A percentile compares a stretch with the other conserved stretches of the same genome.
Conservation (phyloP, 2,329 filamentous ascomycete species). For the Westerdykella sp. region DNA sequence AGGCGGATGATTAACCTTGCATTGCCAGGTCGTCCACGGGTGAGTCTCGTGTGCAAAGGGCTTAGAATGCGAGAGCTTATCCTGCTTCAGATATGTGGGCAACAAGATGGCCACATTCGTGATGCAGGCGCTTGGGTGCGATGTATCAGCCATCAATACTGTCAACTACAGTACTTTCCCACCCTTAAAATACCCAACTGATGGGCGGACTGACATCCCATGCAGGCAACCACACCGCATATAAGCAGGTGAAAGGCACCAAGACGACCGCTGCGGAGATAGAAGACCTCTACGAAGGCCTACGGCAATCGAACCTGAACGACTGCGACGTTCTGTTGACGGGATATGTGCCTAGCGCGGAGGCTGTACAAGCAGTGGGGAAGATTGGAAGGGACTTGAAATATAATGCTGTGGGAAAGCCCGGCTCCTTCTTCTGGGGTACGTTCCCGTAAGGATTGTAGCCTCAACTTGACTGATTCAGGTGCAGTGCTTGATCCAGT, state of each 20-base stretch:
- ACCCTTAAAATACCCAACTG: background rate
- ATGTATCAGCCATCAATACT: conserved; percentile 90
- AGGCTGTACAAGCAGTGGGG: conserved; percentile 77
- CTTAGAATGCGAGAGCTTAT: conserved; percentile 14
- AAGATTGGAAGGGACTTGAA: conserved; percentile 76
- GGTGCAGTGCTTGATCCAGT: conserved; percentile 78
- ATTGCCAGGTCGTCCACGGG: conserved; percentile 63
- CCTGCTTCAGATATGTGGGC: conserved; percentile 71
- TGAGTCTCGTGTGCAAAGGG: conserved; percentile 41
- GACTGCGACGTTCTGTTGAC: conserved; percentile 93
- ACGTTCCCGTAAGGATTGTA: conserved; percentile 13
- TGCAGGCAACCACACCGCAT: conserved; percentile 89
- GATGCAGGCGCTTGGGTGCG: conserved; percentile 87
- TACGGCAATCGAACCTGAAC: conserved; percentile 76
- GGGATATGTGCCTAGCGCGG: conserved; percentile 86
- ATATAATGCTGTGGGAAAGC: conserved; percentile 53
- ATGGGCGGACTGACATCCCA: conserved; percentile 2
- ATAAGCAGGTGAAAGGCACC: conserved; percentile 80
- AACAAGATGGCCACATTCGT: conserved; percentile 96
- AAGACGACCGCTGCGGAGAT: conserved; percentile 78
- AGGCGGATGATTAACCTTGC: conserved; percentile 1
- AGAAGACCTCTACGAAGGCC: conserved; percentile 72
- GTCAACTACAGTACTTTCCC: conserved; percentile 77
- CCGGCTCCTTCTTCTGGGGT: conserved; percentile 86
- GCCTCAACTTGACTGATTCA: conserved; percentile 10